Evolutionary conservation across 2,329 filamentous ascomycete species (phyloP).

Genomic region (Fusarium irregulare): DNA sequence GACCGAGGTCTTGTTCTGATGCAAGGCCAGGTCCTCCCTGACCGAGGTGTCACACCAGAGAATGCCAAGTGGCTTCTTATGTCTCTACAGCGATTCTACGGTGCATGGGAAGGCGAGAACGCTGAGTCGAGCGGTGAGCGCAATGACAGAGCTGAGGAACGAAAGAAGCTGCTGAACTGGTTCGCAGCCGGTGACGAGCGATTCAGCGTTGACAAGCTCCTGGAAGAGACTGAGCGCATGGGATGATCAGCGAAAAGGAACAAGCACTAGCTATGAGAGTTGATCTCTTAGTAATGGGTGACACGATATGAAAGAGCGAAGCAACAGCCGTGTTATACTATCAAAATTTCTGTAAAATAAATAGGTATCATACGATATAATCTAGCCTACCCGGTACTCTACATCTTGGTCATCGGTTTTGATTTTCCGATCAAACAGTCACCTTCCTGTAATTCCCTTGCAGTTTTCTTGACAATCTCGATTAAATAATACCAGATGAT

Average conservation of each 20-base stretch:
- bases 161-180: conserved; percentile 79
- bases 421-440: not conserved
- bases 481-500: not conserved
- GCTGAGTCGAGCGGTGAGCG: conserved; percentile 52
- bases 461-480: not conserved
- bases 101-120: conserved; percentile 66
- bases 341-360: conserved; percentile 28
- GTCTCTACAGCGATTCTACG: conserved; percentile 95
- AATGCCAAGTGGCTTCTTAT: conserved; percentile 92
- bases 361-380: conserved; percentile 17
- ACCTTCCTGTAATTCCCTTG: no score
- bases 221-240: conserved; percentile 91
- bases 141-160: conserved; percentile 68
- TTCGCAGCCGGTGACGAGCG: conserved; percentile 81
- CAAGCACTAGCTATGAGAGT: not conserved
- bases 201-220: conserved; percentile 85
- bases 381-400: not conserved
- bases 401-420: not conserved
- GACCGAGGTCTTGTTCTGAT: conserved; percentile 85
- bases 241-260: conserved; percentile 51
- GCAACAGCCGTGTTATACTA: not conserved
- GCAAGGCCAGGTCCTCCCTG: conserved; percentile 82
- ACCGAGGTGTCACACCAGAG: conserved; percentile 78
- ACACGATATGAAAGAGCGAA: not conserved
- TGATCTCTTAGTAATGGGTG: not conserved